phyloP scores from a whole-genome alignment of 257 asterid genomes.

The Solanum dulcamara region DNA sequence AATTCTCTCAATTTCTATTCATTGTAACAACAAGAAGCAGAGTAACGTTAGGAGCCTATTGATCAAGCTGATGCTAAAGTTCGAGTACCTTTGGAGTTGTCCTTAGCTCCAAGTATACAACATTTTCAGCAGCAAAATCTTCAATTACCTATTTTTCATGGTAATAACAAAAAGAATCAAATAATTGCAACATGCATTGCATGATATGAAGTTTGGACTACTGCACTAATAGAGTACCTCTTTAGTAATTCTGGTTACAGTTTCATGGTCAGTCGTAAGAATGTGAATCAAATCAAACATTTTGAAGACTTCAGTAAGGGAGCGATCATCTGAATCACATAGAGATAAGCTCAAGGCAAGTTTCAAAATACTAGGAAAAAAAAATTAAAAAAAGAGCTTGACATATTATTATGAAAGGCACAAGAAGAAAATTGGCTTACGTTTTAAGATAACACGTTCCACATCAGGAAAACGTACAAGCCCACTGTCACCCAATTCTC shows the following conservation, averaged over 20 bases:
- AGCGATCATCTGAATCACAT: conserved; percentile 53
- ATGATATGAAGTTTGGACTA: not conserved
- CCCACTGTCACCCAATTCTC: conserved; percentile 60
- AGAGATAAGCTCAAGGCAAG: conserved; percentile 1
- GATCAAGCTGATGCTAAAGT: not conserved
- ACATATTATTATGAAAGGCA: not conserved
- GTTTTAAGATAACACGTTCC: conserved; percentile 63
- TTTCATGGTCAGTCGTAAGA: conserved; percentile 72
- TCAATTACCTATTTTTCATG: conserved; percentile 52
- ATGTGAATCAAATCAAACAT: conserved; percentile 81
- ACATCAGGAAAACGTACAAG: conserved; percentile 46
- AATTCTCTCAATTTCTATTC: not conserved
- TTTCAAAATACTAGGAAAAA: not conserved
- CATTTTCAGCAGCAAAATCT: conserved; percentile 94
- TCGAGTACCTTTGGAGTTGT: conserved; percentile 79
- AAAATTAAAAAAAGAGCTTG: not conserved
- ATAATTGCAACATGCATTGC: not conserved
- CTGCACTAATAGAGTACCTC: conserved; percentile 35
- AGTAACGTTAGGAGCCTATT: not conserved
- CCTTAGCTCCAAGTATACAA: conserved; percentile 79
- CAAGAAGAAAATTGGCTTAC: conserved; percentile 20
- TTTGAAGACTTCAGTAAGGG: conserved; percentile 82
- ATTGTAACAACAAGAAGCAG: not conserved
- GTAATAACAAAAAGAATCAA: not conserved
- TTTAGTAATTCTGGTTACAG: conserved; percentile 74